Evolutionary conservation across 2,329 filamentous ascomycete genomes (phyloP), one percentile per base, ranked within the genome.

Genomic region (Ampelomyces quisqualis): DNA sequence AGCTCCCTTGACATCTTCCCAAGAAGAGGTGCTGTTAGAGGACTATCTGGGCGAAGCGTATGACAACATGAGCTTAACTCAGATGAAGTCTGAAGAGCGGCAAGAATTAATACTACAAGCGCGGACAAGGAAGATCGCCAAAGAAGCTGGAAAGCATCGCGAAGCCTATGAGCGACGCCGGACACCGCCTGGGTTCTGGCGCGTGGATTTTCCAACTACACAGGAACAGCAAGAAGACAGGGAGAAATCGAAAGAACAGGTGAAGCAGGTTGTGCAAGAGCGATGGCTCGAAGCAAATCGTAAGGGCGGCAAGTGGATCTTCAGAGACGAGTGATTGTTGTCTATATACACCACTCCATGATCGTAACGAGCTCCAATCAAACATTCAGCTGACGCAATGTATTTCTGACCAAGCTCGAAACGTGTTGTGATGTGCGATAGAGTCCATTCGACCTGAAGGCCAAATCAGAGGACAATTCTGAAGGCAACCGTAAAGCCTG

Each of bases 141-240:
- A 90, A 58, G 78, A 80, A 47, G 82, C 81, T 64, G 90, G 90
- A 5, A 88, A 78, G 62, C 90, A 96, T 68, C 78, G 86, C 40
- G 80, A 91, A 54, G 77, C 82, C 19, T 90, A 85, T 66, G 79
- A 84, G 45, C 79, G 89, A 35, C 77, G 80, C 48, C 75, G 73
- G 30, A 88, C 86, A 7, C 90, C 93, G 9, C 88, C 89, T 2
- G 90, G 90, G 0, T 97, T 88, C 64, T 98, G 93, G 93, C 78
- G 88, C 38, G 79, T 85, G 2, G 91, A 95, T 54, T 95, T 98
- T 64, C 90, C 91, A 1, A 82, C 74, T 18, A 96, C 93, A 1
- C 93, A 97, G 64, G 88, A 96, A 67, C 70, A 84, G 19, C 73
- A 80, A 53, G 72, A 75, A 37, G 81, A 91, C 56, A 79, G 79